A percentile compares a stretch with the other conserved stretches of the same genome.
These are phyloP conservation scores for Cryphonectria naterciae DNA, from an alignment of 2,329 filamentous ascomycete genomes.

Conservation along the genomic window DNA sequence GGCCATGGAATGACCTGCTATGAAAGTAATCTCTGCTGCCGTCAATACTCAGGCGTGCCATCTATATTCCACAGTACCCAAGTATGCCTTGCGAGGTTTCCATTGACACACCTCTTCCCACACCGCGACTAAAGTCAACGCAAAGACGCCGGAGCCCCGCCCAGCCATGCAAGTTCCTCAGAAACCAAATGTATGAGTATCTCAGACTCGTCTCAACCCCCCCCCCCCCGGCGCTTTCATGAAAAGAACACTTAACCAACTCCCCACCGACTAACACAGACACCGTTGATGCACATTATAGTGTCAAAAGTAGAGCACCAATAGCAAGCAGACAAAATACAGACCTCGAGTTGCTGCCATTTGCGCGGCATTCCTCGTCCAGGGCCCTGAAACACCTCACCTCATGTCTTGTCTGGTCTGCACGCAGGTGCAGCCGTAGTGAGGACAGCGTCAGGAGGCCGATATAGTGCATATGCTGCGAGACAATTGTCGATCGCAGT, in stretches of 20 bases:
- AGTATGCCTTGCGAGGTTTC: background rate
- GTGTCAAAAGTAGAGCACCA: background rate
- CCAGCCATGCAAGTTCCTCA: background rate
- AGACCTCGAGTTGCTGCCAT: background rate
- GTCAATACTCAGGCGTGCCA: background rate
- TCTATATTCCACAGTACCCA: background rate
- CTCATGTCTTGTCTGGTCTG: background rate
- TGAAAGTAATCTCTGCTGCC: background rate
- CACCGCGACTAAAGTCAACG: background rate
- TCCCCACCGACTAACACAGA: background rate
- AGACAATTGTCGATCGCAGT: background rate
- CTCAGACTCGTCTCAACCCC: background rate
- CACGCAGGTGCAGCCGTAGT: background rate
- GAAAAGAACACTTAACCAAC: background rate
- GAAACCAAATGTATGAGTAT: background rate
- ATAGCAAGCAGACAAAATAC: background rate
- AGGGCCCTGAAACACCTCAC: background rate
- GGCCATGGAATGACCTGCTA: background rate
- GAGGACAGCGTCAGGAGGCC: background rate
- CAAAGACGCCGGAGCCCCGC: background rate
- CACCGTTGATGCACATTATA: constrained; percentile 3
- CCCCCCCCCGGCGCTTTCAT: background rate
- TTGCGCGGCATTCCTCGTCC: background rate
- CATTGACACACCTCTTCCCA: background rate
- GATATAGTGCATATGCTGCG: background rate